Evolutionary conservation across 1,139 yeast species (phyloP).

Genomic region (Yamadazyma triangularis): DNA sequence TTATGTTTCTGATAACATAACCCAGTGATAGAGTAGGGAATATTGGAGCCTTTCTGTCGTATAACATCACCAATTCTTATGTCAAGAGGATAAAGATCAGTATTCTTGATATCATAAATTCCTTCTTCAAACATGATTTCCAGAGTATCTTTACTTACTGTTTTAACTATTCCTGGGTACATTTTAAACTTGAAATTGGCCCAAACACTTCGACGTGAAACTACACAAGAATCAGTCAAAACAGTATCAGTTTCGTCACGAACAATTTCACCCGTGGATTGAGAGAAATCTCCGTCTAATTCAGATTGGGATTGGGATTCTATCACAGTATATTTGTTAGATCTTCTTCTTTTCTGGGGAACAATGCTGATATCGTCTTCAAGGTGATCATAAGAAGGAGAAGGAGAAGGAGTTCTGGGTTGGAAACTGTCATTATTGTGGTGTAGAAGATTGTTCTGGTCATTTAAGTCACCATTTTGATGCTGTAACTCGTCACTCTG

Average conservation of each 20-base stretch:
- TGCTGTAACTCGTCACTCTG: too few species aligned
- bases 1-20: conserved; percentile 19
- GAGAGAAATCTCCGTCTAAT: conserved; percentile 1
- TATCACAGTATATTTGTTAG: conserved; percentile 2
- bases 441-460: neutral
- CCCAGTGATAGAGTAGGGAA: conserved; percentile 40
- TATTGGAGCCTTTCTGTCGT: conserved; percentile 9
- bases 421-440: conserved; percentile 3
- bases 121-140: conserved; percentile 34
- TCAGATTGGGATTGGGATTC: conserved; percentile 5
- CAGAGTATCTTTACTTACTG: conserved; percentile 20
- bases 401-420: neutral
- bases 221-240: conserved; percentile 16
- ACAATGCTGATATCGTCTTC: conserved; percentile 12
- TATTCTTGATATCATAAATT: conserved; percentile 20
- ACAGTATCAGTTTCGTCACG: conserved; percentile 18
- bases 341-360: conserved; percentile 4
- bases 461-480: neutral
- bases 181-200: conserved; percentile 32
- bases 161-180: conserved; percentile 26
- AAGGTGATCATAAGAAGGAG: neutral
- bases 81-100: conserved; percentile 29
- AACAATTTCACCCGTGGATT: conserved; percentile 8
- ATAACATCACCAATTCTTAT: conserved; percentile 34
- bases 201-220: conserved; percentile 28